Evolutionary conservation across 1,284 basidiomycete genomes (phyloP).

Genomic region (Ganoderma sp.): DNA sequence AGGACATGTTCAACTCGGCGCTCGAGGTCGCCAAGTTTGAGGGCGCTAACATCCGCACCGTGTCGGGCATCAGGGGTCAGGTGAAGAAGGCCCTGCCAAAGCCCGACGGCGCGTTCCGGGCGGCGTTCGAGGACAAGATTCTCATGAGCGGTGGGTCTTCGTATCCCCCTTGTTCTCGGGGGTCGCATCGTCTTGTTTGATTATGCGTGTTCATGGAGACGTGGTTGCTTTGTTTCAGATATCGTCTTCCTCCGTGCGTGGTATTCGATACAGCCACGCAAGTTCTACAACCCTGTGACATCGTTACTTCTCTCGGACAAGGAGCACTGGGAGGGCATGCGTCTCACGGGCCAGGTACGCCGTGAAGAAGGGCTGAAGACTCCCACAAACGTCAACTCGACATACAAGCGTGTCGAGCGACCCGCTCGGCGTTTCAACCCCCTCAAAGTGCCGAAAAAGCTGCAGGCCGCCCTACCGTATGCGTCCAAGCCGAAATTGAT

Average conservation of each 20-base stretch:
- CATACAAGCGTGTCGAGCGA: conserved; percentile 86
- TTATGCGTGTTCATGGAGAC: not conserved
- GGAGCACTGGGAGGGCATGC: conserved; percentile 88
- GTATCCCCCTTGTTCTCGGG: not conserved
- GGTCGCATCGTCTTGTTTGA: conserved; percentile 7
- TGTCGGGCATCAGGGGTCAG: conserved; percentile 95
- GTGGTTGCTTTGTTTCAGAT: conserved; percentile 55
- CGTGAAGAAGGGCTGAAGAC: conserved; percentile 85
- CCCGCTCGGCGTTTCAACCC: conserved; percentile 89
- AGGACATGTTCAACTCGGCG: conserved; percentile 94
- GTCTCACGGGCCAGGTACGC: conserved; percentile 92
- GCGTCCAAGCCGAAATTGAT: conserved; percentile 91
- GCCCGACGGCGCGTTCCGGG: conserved; percentile 94
- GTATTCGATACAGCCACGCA: conserved; percentile 94
- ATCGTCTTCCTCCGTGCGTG: conserved; percentile 96
- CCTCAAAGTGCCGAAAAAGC: conserved; percentile 85
- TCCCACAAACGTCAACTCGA: conserved; percentile 84
- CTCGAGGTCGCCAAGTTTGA: conserved; percentile 99
- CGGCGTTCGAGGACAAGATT: conserved; percentile 98
- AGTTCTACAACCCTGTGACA: conserved; percentile 97
- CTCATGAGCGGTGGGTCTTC: conserved; percentile 84
- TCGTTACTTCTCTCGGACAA: conserved; percentile 87
- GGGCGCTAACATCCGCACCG: conserved; percentile 94
- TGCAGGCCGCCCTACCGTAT: conserved; percentile 90
- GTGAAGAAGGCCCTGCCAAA: conserved; percentile 95